Percentiles rank a stretch among this genome's conserved stretches.
Evolutionary conservation across 2,329 filamentous ascomycete species (phyloP).

Genomic region (Fusarium goolgardi): DNA sequence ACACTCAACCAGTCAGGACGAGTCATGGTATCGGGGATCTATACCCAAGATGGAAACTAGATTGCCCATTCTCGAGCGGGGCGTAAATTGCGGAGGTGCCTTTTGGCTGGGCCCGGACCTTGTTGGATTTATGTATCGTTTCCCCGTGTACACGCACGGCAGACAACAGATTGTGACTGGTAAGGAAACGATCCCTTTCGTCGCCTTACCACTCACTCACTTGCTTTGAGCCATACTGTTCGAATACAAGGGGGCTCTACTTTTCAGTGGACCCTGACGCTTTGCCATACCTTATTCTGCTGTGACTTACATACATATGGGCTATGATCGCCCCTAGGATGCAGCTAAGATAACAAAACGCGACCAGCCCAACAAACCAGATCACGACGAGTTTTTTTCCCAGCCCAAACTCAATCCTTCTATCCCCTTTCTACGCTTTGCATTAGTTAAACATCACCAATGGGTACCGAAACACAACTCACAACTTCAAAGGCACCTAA

Average conservation of each 20-base stretch:
- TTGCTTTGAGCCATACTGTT: not conserved
- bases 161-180: not conserved
- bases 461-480: not conserved
- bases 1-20: not conserved
- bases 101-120: not conserved
- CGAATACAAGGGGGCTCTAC: not conserved
- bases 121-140: not conserved
- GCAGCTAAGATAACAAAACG: constrained; percentile 2
- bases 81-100: not conserved
- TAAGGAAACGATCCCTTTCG: not conserved
- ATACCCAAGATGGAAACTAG: constrained; percentile 33
- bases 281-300: not conserved
- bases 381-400: not conserved
- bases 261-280: not conserved
- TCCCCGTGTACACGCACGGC: constrained; percentile 28
- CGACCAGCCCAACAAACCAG: not conserved
- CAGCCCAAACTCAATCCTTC: not conserved
- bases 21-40: not conserved
- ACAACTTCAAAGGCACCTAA: constrained; percentile 12
- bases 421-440: not conserved
- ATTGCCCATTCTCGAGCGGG: constrained; percentile 41
- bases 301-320: not conserved
- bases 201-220: constrained; percentile 3
- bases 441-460: not conserved
- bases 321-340: not conserved